These are phyloP conservation scores for Pseudopyricularia javanii DNA, from an alignment of 2,329 filamentous ascomycete genomes.

Conservation along the genomic window DNA sequence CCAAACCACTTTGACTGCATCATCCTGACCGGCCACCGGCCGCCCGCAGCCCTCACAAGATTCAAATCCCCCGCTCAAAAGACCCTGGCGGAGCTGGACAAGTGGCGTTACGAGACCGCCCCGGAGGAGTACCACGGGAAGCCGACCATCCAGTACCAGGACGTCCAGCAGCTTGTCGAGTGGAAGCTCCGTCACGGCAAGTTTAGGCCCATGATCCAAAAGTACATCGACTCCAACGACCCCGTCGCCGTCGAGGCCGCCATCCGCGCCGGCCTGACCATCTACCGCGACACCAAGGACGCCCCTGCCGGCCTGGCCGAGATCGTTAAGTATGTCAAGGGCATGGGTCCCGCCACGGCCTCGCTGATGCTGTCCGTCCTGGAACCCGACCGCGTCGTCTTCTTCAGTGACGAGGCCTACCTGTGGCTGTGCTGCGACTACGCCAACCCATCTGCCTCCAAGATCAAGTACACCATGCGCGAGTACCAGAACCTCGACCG, in stretches of 20 bases:
- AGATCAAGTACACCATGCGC: slow-evolving; percentile 56
- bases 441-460: slow-evolving; percentile 20
- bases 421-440: slow-evolving; percentile 54
- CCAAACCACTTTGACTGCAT: too few relatives aligned
- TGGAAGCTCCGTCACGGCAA: slow-evolving; percentile 61
- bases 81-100: slow-evolving; percentile 44
- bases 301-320: slow-evolving; percentile 32
- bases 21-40: too few relatives aligned
- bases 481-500: slow-evolving; percentile 51
- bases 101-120: slow-evolving; percentile 44
- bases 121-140: slow-evolving; percentile 26
- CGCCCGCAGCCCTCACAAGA: neutral
- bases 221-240: slow-evolving; percentile 50
- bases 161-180: slow-evolving; percentile 49
- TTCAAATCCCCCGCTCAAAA: slow-evolving; percentile 34
- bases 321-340: slow-evolving; percentile 47
- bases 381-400: slow-evolving; percentile 46
- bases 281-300: slow-evolving; percentile 19
- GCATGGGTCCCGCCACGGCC: slow-evolving; percentile 69
- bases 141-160: slow-evolving; percentile 34
- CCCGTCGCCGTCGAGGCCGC: slow-evolving; percentile 28
- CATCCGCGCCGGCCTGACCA: slow-evolving; percentile 37
- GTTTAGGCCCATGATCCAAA: slow-evolving; percentile 48
- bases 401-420: slow-evolving; percentile 73
- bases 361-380: slow-evolving; percentile 59